phyloP scores from a whole-genome alignment of 23 red algal genomes.

The Agarophyton chilense region DNA sequence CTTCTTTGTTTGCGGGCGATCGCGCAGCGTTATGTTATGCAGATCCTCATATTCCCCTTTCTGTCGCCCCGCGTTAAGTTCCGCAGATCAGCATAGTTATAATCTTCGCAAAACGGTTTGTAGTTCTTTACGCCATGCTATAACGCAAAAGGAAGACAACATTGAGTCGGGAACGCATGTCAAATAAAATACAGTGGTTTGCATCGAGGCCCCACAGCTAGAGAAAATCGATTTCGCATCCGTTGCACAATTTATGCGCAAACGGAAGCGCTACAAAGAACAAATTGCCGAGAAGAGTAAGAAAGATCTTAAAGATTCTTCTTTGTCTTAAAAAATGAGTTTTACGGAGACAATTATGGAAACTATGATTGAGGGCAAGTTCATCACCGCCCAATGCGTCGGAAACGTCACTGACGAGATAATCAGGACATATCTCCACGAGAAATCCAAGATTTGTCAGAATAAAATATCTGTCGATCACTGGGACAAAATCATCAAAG shows the following conservation, averaged over 20 bases:
- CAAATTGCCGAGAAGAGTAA: conserved; percentile 32
- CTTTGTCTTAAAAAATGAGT: not conserved
- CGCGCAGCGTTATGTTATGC: too few species aligned
- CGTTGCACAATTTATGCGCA: conserved; percentile 16
- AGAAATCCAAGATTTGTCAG: not conserved
- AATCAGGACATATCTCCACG: not conserved
- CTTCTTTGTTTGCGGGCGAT: too few species aligned
- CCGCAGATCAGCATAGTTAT: conserved; percentile 17
- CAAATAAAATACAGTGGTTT: not conserved
- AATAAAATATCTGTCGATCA: not conserved
- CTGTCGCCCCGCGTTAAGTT: not conserved
- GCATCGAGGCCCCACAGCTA: conserved; percentile 12
- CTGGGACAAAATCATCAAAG: not conserved
- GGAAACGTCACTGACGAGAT: conserved; percentile 3
- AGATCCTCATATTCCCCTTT: too few species aligned
- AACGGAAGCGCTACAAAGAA: conserved; percentile 17
- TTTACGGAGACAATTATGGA: not conserved
- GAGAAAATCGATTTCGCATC: not conserved
- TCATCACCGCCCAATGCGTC: not conserved
- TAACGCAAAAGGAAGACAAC: not conserved
- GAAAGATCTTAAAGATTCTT: not conserved
- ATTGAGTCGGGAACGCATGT: not conserved
- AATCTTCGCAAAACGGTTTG: not conserved
- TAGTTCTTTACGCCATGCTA: not conserved
- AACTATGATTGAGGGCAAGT: not conserved